Evolutionary conservation across 805 yeast genomes (phyloP).

Genomic region (Candida tammaniensis): DNA sequence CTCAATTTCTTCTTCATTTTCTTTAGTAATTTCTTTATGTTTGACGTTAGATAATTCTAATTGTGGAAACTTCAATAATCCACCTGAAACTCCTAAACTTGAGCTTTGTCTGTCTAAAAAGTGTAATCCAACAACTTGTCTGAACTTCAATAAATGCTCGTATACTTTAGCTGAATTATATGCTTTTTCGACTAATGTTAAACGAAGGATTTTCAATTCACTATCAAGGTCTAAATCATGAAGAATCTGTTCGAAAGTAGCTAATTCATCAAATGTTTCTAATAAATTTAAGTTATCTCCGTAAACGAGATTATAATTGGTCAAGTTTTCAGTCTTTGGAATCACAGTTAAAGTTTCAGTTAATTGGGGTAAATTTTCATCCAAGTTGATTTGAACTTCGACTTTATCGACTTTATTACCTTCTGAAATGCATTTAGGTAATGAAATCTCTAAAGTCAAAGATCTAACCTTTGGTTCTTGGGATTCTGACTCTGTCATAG

Average conservation of each 20-base stretch:
- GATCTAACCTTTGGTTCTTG: slow-evolving; percentile 4
- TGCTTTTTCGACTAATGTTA: slow-evolving; percentile 50
- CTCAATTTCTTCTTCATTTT: slow-evolving; percentile 8
- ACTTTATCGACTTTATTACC: slow-evolving; percentile 12
- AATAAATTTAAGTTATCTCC: slow-evolving; percentile 31
- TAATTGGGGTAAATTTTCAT: slow-evolving; percentile 56
- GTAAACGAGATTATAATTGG: slow-evolving; percentile 51
- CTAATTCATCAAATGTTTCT: slow-evolving; percentile 25
- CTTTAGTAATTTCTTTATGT: not conserved
- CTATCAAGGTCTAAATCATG: slow-evolving; percentile 11
- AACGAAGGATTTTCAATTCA: slow-evolving; percentile 19
- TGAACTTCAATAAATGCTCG: slow-evolving; percentile 59
- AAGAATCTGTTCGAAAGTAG: slow-evolving; percentile 23
- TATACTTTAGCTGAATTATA: slow-evolving; percentile 61
- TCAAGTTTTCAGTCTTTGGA: slow-evolving; percentile 55
- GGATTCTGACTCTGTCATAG: slow-evolving; percentile 6
- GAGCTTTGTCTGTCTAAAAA: slow-evolving; percentile 42
- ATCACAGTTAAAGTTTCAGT: slow-evolving; percentile 56
- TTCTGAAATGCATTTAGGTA: slow-evolving; percentile 12
- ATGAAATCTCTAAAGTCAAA: too few species aligned
- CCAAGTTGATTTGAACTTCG: slow-evolving; percentile 28
- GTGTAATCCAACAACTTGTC: slow-evolving; percentile 59
- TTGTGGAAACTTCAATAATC: slow-evolving; percentile 44
- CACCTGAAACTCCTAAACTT: slow-evolving; percentile 43
- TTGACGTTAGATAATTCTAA: slow-evolving; percentile 1